These are phyloP conservation scores for Myriosclerotinia duriaeana DNA, from an alignment of 2,329 filamentous ascomycete species.

Conservation along the genomic window DNA sequence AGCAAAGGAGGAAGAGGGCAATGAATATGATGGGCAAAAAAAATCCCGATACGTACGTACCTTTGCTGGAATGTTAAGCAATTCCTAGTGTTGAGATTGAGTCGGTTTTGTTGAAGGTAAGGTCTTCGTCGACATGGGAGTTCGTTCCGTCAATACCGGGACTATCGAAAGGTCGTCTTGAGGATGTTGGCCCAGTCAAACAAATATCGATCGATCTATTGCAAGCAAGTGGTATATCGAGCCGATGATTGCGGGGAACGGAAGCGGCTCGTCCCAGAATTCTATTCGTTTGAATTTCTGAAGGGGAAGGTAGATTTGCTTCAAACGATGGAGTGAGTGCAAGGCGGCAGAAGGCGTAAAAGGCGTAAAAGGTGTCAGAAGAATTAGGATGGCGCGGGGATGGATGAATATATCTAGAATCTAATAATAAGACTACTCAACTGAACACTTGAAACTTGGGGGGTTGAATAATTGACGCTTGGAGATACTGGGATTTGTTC, in stretches of 20 bases:
- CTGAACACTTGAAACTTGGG: not conserved
- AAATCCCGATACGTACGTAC: slow-evolving; percentile 7
- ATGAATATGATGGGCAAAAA: too few relatives aligned
- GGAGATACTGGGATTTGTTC: not conserved
- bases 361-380: not conserved
- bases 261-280: slow-evolving; percentile 9
- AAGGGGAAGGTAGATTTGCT: not conserved
- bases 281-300: not conserved
- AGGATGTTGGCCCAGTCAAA: not conserved
- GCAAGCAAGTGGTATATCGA: not conserved
- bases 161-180: slow-evolving; percentile 9
- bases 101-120: slow-evolving; percentile 5
- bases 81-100: slow-evolving; percentile 1
- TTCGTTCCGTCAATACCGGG: not conserved
- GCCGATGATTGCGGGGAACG: not conserved
- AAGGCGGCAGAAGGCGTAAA: not conserved
- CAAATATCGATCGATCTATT: not conserved
- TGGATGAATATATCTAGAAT: not conserved
- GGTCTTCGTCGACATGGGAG: slow-evolving; percentile 13
- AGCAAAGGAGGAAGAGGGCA: not conserved
- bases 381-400: not conserved
- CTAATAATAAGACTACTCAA: too few relatives aligned
- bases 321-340: not conserved
- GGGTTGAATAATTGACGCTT: not conserved
- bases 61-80: not conserved